Percentiles rank a stretch among this genome's conserved stretches.
Conservation (phyloP, 2,329 filamentous ascomycete genomes). For the Penicillium crustosum region DNA sequence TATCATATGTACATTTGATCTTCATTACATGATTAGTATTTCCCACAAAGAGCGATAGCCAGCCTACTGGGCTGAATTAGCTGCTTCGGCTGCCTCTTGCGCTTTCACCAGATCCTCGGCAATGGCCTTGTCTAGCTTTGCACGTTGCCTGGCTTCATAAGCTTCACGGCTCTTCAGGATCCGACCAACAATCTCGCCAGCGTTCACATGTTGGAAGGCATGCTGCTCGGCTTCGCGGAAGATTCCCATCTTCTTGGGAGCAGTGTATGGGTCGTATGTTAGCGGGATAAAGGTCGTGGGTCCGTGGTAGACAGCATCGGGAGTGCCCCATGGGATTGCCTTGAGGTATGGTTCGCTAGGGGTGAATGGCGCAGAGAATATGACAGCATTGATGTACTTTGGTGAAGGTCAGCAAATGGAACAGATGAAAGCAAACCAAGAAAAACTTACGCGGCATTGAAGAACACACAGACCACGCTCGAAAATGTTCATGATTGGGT, state of each 20-base stretch:
- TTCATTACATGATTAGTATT: constrained; percentile 10
- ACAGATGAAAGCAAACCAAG: neutral
- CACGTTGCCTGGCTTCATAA: constrained; percentile 88
- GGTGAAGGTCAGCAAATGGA: constrained; percentile 4
- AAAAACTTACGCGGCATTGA: constrained; percentile 74
- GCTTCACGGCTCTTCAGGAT: constrained; percentile 83
- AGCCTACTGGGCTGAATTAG: constrained; percentile 12
- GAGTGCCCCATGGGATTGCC: constrained; percentile 69
- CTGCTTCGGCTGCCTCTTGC: constrained; percentile 52
- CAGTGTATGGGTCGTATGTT: constrained; percentile 77
- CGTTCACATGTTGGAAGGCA: constrained; percentile 82
- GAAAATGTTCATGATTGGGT: constrained; percentile 99
- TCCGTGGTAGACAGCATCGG: constrained; percentile 89
- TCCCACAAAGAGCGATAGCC: neutral
- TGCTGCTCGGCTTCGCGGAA: constrained; percentile 77
- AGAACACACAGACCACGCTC: constrained; percentile 93
- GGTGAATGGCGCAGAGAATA: constrained; percentile 88
- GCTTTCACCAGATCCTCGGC: constrained; percentile 67
- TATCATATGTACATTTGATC: constrained; percentile 19
- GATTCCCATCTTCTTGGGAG: constrained; percentile 77
- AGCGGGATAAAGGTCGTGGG: constrained; percentile 82
- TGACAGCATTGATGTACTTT: constrained; percentile 80
- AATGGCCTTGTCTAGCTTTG: constrained; percentile 83
- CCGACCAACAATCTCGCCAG: constrained; percentile 83
- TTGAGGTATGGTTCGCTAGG: constrained; percentile 77